phyloP scores from a whole-genome alignment of 1,284 basidiomycete species.

The Cutaneotrichosporon sp. region DNA sequence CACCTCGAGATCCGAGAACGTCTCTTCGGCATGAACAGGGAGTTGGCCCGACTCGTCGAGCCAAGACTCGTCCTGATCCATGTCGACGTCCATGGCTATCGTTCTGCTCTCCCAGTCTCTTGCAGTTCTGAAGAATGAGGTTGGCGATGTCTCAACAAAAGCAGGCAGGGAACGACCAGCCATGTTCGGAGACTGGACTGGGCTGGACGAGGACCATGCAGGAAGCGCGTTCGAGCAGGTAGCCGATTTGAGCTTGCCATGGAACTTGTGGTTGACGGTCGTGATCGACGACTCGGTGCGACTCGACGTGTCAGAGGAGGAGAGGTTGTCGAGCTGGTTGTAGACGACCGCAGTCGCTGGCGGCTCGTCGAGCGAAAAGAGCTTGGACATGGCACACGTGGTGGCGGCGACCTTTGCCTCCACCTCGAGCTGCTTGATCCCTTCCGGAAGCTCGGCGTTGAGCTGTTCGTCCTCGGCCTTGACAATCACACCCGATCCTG shows the following conservation, averaged over 20 bases:
- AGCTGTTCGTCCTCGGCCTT: slow-evolving; percentile 32
- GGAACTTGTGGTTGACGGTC: slow-evolving; percentile 17
- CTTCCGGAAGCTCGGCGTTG: slow-evolving; percentile 38
- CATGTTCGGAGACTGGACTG: slow-evolving; percentile 39
- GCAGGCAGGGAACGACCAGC: slow-evolving; percentile 21
- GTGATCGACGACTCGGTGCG: slow-evolving; percentile 32
- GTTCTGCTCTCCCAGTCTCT: slow-evolving; percentile 25
- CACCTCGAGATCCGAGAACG: slow-evolving; percentile 41
- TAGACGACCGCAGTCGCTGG: slow-evolving; percentile 27
- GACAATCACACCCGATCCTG: slow-evolving; percentile 36
- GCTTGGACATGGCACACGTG: slow-evolving; percentile 43
- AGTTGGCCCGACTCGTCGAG: slow-evolving; percentile 45
- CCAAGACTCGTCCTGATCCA: slow-evolving; percentile 38
- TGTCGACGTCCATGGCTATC: slow-evolving; percentile 34
- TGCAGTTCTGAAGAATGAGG: slow-evolving; percentile 27
- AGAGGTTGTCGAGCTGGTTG: slow-evolving; percentile 38
- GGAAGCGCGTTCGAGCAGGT: slow-evolving; percentile 34
- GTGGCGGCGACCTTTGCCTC: slow-evolving; percentile 41
- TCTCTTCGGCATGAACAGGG: slow-evolving; percentile 47
- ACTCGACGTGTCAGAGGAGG: slow-evolving; percentile 32
- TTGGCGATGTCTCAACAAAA: slow-evolving; percentile 35
- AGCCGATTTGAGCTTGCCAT: slow-evolving; percentile 36
- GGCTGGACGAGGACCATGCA: slow-evolving; percentile 39
- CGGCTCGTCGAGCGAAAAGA: slow-evolving; percentile 37
- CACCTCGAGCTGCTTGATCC: slow-evolving; percentile 28